phyloP scores from a whole-genome alignment of 1,139 yeast genomes.

The Debaryomyces singareniensis region DNA sequence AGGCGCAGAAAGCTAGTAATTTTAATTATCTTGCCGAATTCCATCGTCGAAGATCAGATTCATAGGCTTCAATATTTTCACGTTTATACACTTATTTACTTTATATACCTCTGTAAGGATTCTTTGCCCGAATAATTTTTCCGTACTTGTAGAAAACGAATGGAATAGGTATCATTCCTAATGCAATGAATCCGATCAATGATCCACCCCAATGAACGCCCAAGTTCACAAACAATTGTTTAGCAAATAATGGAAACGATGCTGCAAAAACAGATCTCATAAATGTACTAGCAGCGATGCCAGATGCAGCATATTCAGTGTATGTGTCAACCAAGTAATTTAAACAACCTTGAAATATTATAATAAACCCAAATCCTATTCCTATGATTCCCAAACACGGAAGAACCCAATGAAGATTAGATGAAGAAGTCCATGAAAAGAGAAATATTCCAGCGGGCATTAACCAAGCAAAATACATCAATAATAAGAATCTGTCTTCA shows the following conservation, averaged over 20 bases:
- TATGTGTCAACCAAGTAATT: constrained; percentile 67
- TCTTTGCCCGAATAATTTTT: constrained; percentile 39
- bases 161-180: constrained; percentile 30
- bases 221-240: constrained; percentile 36
- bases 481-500: too few species aligned
- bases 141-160: constrained; percentile 41
- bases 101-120: too few species aligned
- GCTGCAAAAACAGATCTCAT: constrained; percentile 66
- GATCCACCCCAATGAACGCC: constrained; percentile 35
- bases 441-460: constrained; percentile 41
- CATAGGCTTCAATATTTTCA: too few species aligned
- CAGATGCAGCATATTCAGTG: constrained; percentile 69
- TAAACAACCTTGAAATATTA: constrained; percentile 68
- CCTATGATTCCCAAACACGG: constrained; percentile 72
- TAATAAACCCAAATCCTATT: constrained; percentile 67
- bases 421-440: constrained; percentile 42
- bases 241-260: constrained; percentile 40
- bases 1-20: too few species aligned
- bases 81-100: too few species aligned
- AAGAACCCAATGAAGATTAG: constrained; percentile 68
- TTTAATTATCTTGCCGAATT: too few species aligned
- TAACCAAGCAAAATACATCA: too few species aligned
- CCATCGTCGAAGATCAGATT: too few species aligned
- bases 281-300: constrained; percentile 74
- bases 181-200: constrained; percentile 28